Evolutionary conservation across 371 early-diverging fungal genomes (phyloP).

Genomic region (Entomophthora muscae): DNA sequence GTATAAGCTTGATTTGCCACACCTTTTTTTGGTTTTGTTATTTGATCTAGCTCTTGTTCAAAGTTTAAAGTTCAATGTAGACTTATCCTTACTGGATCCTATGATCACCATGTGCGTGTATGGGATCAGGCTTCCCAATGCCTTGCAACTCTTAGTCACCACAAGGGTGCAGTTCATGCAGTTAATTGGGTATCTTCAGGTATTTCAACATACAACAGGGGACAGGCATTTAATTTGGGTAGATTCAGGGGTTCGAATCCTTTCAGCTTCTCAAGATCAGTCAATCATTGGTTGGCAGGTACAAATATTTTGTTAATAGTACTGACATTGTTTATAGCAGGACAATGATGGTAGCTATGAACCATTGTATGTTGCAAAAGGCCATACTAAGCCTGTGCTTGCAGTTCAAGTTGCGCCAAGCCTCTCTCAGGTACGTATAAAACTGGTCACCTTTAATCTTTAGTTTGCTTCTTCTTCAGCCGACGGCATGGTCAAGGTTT

Average conservation of each 20-base stretch:
- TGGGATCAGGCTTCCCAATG: slow-evolving; percentile 65
- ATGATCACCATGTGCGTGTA: slow-evolving; percentile 64
- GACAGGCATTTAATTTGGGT: background rate
- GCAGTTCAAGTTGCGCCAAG: slow-evolving; percentile 25
- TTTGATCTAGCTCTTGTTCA: too few relatives aligned
- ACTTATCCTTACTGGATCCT: slow-evolving; percentile 59
- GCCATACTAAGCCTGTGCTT: slow-evolving; percentile 22
- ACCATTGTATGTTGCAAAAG: slow-evolving; percentile 1
- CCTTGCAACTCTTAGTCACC: slow-evolving; percentile 42
- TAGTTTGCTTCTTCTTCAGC: slow-evolving; percentile 66
- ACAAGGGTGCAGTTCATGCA: slow-evolving; percentile 53
- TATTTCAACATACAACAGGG: background rate
- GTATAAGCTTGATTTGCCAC: too few relatives aligned
- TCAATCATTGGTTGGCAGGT: slow-evolving; percentile 12
- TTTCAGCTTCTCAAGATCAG: slow-evolving; percentile 14
- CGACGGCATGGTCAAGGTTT: slow-evolving; percentile 61
- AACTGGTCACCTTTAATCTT: slow-evolving; percentile 9
- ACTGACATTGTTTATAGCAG: too few relatives aligned
- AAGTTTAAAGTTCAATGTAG: slow-evolving; percentile 16
- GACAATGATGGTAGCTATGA: background rate
- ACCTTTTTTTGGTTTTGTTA: too few relatives aligned
- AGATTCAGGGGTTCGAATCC: slow-evolving; percentile 7
- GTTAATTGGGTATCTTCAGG: slow-evolving; percentile 29
- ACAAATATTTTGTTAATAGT: too few relatives aligned
- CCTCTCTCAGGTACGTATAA: background rate